Percentiles rank a stretch among this genome's conserved stretches.
These are phyloP conservation scores for Pleurotus salmoneostramineus DNA, from an alignment of 768 basidiomycete species.

Conservation along the genomic window DNA sequence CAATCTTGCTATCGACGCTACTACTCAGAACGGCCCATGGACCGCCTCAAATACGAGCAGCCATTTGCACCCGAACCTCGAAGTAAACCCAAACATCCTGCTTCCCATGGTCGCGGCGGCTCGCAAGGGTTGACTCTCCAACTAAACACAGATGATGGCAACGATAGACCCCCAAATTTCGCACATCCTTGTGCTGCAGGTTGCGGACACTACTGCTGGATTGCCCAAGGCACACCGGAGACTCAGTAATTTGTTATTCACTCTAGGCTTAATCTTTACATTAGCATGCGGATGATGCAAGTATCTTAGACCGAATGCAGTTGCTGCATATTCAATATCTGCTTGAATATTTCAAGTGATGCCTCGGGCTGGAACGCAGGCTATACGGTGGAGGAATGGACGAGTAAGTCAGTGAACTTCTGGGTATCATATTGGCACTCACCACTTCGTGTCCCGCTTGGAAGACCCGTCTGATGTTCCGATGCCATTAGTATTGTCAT, in stretches of 20 bases:
- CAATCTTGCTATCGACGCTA: constrained; percentile 72
- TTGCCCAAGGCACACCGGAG: constrained; percentile 25
- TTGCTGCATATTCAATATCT: constrained; percentile 46
- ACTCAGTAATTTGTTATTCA: background rate
- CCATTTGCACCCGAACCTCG: constrained; percentile 9
- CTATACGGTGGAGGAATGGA: constrained; percentile 22
- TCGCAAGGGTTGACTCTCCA: constrained; percentile 10
- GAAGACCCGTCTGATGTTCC: constrained; percentile 42
- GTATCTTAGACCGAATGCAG: constrained; percentile 43
- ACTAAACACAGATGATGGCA: background rate
- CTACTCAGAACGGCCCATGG: constrained; percentile 57
- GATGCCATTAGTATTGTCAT: background rate
- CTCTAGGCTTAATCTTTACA: background rate
- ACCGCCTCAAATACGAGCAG: constrained; percentile 25
- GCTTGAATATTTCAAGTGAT: constrained; percentile 54
- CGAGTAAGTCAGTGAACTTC: background rate
- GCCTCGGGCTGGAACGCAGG: constrained; percentile 60
- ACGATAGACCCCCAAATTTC: constrained; percentile 19
- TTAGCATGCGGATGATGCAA: background rate
- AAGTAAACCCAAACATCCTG: constrained; percentile 11
- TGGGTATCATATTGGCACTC: constrained; percentile 17
- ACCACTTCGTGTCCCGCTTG: constrained; percentile 63
- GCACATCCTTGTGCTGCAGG: constrained; percentile 76
- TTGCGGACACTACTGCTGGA: constrained; percentile 83
- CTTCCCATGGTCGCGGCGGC: constrained; percentile 11